These are phyloP conservation scores for Pleurotus eryngii DNA, from an alignment of 768 basidiomycete genomes.

Conservation along the genomic window DNA sequence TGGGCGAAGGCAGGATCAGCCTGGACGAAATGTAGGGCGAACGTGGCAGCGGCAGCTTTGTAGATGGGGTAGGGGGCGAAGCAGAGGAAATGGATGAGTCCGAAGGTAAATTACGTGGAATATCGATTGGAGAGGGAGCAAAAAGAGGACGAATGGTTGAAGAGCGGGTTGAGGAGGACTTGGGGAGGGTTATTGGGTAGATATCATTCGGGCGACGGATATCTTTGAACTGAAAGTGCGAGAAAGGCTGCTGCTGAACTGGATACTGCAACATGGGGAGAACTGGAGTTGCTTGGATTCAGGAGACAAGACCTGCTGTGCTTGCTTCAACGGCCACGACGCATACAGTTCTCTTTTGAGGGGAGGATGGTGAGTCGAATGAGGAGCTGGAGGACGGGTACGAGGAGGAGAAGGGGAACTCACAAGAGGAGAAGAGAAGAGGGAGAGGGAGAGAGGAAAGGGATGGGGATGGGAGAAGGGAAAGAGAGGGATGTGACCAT, in stretches of 20 bases:
- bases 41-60: slow-evolving; percentile 27
- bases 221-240: slow-evolving; percentile 20
- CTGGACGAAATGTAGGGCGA: slow-evolving; percentile 38
- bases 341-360: background rate
- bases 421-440: slow-evolving; percentile 3
- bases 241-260: slow-evolving; percentile 31
- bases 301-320: slow-evolving; percentile 56
- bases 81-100: slow-evolving; percentile 14
- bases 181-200: background rate
- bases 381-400: background rate
- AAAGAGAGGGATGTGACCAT: slow-evolving; percentile 13
- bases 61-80: slow-evolving; percentile 26
- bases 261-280: slow-evolving; percentile 62
- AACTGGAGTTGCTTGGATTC: slow-evolving; percentile 30
- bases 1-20: slow-evolving; percentile 25
- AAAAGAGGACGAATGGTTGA: slow-evolving; percentile 10
- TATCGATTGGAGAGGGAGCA: slow-evolving; percentile 17
- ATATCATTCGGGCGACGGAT: slow-evolving; percentile 12
- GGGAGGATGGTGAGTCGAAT: background rate
- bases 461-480: slow-evolving; percentile 10
- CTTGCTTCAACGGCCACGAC: slow-evolving; percentile 15
- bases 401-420: slow-evolving; percentile 3
- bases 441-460: slow-evolving; percentile 15
- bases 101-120: slow-evolving; percentile 22
- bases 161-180: slow-evolving; percentile 1